Conservation (phyloP, 1,139 yeast species). For the Geotrichum aggregatum region DNA sequence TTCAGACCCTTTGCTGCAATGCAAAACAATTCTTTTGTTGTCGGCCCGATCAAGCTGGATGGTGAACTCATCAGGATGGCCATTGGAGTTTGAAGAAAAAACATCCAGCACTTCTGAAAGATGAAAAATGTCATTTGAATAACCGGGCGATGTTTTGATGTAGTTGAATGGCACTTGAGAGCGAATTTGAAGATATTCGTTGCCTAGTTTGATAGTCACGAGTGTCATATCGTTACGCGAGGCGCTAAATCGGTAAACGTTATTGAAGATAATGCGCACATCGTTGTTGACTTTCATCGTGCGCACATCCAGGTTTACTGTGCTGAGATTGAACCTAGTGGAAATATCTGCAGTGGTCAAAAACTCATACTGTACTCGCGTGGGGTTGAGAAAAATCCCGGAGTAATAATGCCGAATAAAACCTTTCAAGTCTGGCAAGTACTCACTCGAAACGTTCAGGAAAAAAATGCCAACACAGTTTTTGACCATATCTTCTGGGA, state of each 20-base stretch:
- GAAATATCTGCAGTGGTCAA: slow-evolving; percentile 29
- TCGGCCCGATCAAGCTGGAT: slow-evolving; percentile 40
- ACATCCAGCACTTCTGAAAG: slow-evolving; percentile 48
- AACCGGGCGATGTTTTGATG: slow-evolving; percentile 34
- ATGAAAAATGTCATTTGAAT: slow-evolving; percentile 29
- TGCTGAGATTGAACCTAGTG: slow-evolving; percentile 26
- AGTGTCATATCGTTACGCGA: slow-evolving; percentile 16
- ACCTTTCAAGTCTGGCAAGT: slow-evolving; percentile 39
- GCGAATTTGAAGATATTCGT: slow-evolving; percentile 58
- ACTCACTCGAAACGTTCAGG: slow-evolving; percentile 55
- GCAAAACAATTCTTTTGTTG: slow-evolving; percentile 24
- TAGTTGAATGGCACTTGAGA: slow-evolving; percentile 52
- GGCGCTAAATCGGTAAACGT: slow-evolving; percentile 21
- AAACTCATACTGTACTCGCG: slow-evolving; percentile 29
- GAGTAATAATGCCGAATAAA: slow-evolving; percentile 27
- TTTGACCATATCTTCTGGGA: slow-evolving; percentile 48
- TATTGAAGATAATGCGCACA: slow-evolving; percentile 26
- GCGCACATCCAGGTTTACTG: slow-evolving; percentile 28
- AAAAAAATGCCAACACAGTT: slow-evolving; percentile 58
- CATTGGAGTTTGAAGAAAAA: slow-evolving; percentile 43
- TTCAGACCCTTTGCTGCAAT: slow-evolving; percentile 26
- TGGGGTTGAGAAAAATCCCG: slow-evolving; percentile 30
- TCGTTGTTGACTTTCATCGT: slow-evolving; percentile 29
- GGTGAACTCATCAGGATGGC: slow-evolving; percentile 53
- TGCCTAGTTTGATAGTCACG: slow-evolving; percentile 64